Base-by-base conservation (phyloP, 2,329 filamentous ascomycete species). In the Alternaria tenuissima region DNA sequence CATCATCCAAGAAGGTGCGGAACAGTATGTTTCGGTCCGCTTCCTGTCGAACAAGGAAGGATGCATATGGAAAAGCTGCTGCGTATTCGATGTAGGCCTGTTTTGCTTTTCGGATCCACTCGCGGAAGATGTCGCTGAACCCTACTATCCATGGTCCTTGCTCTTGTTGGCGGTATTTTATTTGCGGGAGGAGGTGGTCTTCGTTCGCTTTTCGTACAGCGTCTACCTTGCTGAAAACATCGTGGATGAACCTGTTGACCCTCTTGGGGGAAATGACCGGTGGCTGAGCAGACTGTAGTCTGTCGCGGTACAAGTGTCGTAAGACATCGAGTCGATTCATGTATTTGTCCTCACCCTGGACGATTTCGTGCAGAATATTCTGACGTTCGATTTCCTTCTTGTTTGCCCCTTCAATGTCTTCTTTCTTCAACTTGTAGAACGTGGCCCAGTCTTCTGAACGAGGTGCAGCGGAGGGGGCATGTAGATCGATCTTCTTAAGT, bases 101-200 rank as follows among this genome's bases (percentile, higher is more conserved):
- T 77, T 90, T 93, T 32, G 95, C 95, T 78, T 97, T 98, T 64
- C 95, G 88, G 63, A 98, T 97, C 95, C 95, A 99, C 80, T 99
- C 95, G 59, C 95, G 86, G 83, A 99, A 98, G 51, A 99, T 92
- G 73, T 98, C 95, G 75, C 94, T 97, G 80, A 97, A 97, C 3
- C 95, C 95, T 12, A 87, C 85, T 59, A 99, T 90, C 89, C 93
- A 99, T 0, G 95, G 95, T 0, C 95, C 95, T 80, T 99, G 94
- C 76, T 98, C 95, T 72, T 95, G 91, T 77, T 99, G 95, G 26
- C 95, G 89, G 76, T 98, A 99, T 75, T 98, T 98, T 70, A 99
- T 86, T 77, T 97, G 94, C 2, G 94, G 91, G 24, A 99, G 82
- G 20, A 99, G 86, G 76, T 95, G 90, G 64, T 97, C 94, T 77